Base-by-base conservation (phyloP, 352 stramenopile species). In the Phytophthora agathidicida region DNA sequence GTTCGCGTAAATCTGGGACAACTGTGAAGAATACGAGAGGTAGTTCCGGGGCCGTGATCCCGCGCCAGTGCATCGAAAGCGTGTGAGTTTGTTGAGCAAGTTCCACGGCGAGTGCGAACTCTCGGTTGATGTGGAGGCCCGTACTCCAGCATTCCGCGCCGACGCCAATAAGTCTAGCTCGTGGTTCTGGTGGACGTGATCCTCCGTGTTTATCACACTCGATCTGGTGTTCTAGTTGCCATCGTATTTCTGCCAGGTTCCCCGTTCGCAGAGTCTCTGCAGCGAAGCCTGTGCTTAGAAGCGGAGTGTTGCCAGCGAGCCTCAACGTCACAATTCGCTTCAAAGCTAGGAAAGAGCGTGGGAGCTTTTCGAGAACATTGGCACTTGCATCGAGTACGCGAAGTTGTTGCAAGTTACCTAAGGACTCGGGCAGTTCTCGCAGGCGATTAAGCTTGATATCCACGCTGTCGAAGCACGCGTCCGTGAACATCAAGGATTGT, bases 391-490 rank as follows among this genome's bases (percentile, higher is more conserved):
- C 81, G 8, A 93, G 50, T 2, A 60, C 41, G 0, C 65, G 52
- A 7, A 91, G 66, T 2, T 65, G 68, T 3, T 46, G 39, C 2
- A 93, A 49, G n/a, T 70, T 55, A 9, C 80, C 77, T 36, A 93
- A 66, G 8, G 68, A 42, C 3, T 69, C 50, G 0, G 80, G 80
- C 0, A 93, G 48, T 13, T 53, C 35, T 53, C 64, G 52, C 37
- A 93, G 65, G 0, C 77, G 77, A 66, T 93, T 93, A 22, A 91
- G 60, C 47, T 91, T 93, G 14, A 91, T 41, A 55, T 93, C 83
- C 20, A 91, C 58, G 20, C 77, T 88, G 61, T 11, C 4, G 17
- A 22, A 39, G 22, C 14, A n/a, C n/a, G n/a, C n/a, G n/a, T n/a
- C n/a, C 11, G 46, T 1, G 52, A 26, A 24, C 16, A 35, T 20